Percentiles rank a stretch among this genome's conserved stretches.
Evolutionary conservation across 75 land plant species (phyloP).

Genomic region (Sequoiadendron giganteum): DNA sequence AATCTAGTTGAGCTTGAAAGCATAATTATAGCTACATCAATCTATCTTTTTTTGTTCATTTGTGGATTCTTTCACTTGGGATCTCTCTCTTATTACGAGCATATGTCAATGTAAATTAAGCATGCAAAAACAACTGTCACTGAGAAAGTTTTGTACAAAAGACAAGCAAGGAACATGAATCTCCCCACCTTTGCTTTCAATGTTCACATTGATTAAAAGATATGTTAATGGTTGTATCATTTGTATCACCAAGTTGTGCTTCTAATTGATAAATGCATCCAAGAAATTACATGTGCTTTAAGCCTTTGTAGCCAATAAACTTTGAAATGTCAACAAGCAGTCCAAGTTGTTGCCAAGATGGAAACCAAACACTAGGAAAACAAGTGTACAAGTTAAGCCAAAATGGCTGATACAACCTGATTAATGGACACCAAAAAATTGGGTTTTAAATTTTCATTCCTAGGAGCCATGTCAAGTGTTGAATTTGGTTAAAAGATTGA

Average conservation of each 20-base stretch:
- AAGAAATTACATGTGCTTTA: conserved; percentile 21
- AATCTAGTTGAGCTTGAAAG: neutral
- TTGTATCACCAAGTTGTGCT: conserved; percentile 21
- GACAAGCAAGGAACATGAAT: conserved; percentile 34
- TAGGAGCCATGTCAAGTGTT: neutral
- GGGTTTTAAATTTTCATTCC: neutral
- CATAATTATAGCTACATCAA: neutral
- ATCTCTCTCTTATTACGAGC: neutral
- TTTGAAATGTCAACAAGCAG: conserved; percentile 26
- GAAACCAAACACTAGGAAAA: conserved; percentile 28
- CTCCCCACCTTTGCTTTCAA: conserved; percentile 25
- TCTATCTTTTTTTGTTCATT: neutral
- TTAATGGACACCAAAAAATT: neutral
- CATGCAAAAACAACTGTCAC: conserved; percentile 39
- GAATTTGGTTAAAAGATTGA: neutral
- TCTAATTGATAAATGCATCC: conserved; percentile 32
- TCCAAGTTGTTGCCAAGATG: conserved; percentile 22
- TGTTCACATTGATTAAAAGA: conserved; percentile 20
- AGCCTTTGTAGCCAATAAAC: conserved; percentile 38
- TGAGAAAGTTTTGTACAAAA: conserved; percentile 42
- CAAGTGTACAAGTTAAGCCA: neutral
- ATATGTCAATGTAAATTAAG: conserved; percentile 15
- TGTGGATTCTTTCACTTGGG: neutral
- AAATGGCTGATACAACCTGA: neutral
- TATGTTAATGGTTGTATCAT: conserved; percentile 27